Percentiles rank a stretch among this genome's conserved stretches.
Evolutionary conservation across 2,329 filamentous ascomycete genomes (phyloP).

Genomic region (Colletotrichum sp.): DNA sequence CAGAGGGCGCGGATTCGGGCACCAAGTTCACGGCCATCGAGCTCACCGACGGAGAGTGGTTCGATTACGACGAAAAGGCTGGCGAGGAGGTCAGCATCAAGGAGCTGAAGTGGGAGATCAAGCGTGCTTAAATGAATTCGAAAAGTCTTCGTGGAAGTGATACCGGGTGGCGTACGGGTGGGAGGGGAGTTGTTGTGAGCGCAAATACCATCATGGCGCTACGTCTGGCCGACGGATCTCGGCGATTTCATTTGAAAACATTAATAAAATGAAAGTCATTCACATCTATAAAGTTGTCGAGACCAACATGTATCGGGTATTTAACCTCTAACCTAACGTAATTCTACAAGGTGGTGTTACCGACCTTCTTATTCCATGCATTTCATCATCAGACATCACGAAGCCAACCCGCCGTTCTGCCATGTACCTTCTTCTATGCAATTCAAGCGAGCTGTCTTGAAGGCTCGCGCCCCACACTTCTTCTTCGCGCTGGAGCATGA

Average conservation of each 20-base stretch:
- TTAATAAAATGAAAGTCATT: background rate
- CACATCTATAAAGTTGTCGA: background rate
- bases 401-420: background rate
- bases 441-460: background rate
- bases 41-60: slow-evolving; percentile 92
- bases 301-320: slow-evolving; percentile 18
- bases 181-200: background rate
- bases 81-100: slow-evolving; percentile 92
- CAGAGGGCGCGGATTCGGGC: slow-evolving; percentile 78
- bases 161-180: background rate
- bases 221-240: background rate
- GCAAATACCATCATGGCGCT: background rate
- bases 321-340: slow-evolving; percentile 13
- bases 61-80: slow-evolving; percentile 95
- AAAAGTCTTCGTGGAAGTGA: slow-evolving; percentile 3
- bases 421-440: background rate
- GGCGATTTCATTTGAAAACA: background rate
- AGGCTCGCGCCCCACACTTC: background rate
- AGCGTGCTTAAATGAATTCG: slow-evolving; percentile 60
- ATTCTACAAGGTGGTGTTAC: slow-evolving; percentile 13
- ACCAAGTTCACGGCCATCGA: slow-evolving; percentile 87
- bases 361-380: slow-evolving; percentile 5
- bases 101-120: slow-evolving; percentile 86
- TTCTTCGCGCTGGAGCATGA: background rate
- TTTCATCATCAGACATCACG: slow-evolving; percentile 9